Percentiles rank a stretch among this genome's conserved stretches.
Evolutionary conservation across 768 basidiomycete species (phyloP).

Genomic region (Coprinopsis cinerea): DNA sequence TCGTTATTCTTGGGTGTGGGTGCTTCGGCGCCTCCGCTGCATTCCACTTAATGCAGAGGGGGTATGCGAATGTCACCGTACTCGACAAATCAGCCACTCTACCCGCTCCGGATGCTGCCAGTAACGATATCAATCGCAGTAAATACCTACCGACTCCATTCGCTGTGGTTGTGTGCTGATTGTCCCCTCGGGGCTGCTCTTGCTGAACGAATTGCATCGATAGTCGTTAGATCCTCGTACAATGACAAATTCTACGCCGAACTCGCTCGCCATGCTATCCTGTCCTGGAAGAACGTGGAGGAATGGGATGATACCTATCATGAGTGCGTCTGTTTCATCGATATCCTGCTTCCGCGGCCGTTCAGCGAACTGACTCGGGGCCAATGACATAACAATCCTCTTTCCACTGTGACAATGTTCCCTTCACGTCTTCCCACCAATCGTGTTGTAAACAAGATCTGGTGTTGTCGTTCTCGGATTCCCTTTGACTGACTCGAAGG

Average conservation of each 20-base stretch:
- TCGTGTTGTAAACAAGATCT: slow-evolving; percentile 39
- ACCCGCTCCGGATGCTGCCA: slow-evolving; percentile 81
- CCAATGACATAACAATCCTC: too few species aligned
- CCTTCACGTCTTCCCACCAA: slow-evolving; percentile 8
- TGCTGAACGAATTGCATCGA: too few species aligned
- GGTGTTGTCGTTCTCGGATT: slow-evolving; percentile 59
- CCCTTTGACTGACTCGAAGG: not conserved
- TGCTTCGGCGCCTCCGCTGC: slow-evolving; percentile 88
- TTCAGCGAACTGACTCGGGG: too few species aligned
- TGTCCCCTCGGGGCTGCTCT: not conserved
- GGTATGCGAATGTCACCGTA: slow-evolving; percentile 66
- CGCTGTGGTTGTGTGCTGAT: not conserved
- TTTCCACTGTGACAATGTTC: too few species aligned
- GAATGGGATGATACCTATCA: slow-evolving; percentile 75
- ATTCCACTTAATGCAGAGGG: slow-evolving; percentile 63
- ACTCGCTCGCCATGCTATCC: slow-evolving; percentile 73
- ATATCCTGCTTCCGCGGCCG: slow-evolving; percentile 4
- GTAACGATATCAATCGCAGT: slow-evolving; percentile 50
- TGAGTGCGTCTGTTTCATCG: slow-evolving; percentile 50
- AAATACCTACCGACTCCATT: slow-evolving; percentile 12
- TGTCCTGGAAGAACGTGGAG: slow-evolving; percentile 60
- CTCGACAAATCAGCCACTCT: slow-evolving; percentile 64
- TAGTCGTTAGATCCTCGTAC: slow-evolving; percentile 76
- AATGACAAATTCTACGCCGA: slow-evolving; percentile 60
- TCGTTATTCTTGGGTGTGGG: slow-evolving; percentile 76